Base-by-base conservation (phyloP, 108 stramenopile species). In the Fistulifera pelliculosa region DNA sequence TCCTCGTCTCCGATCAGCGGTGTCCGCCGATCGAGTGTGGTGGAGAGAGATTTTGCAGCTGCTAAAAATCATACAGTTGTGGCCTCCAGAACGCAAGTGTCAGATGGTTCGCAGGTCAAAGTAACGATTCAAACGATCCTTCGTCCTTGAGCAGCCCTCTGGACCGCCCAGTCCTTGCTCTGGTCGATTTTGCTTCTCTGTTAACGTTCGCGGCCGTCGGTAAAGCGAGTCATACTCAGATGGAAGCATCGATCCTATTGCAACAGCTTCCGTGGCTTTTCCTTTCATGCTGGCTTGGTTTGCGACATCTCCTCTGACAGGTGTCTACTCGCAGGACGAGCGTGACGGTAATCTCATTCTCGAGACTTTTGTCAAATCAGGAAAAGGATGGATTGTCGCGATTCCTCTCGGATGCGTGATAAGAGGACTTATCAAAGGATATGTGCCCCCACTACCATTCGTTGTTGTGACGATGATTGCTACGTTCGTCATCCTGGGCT, bases 391-490 rank as follows among this genome's bases (percentile, higher is more conserved):
- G 79, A 66, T 61, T 43, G 48, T 84, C 7, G 76, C 82, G 14
- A 41, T 80, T 54, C 82, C 82, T 19, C 38, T 80, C 31, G 82
- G 79, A 15, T 69, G 73, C 62, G 71, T 50, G 0, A 47, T 80
- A 27, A 47, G 82, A 42, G 82, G 76, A 3, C 26, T 75, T 10
- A 62, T 75, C 41, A 80, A 80, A 62, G 82, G 82, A 38, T 84
- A 84, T 47, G 70, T 74, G 3, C 79, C 82, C 10, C 82, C 82
- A 22, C 27, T 66, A 16, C 66, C 77, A 0, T 80, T 84, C 58
- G 68, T 79, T 3, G 51, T 84, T 42, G 82, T 83, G 31, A 80
- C 82, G 18, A 35, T 83, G 61, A 72, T 83, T 58, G 64, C 76
- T 6, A 83, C 82, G 3, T 66, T 80, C 7, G 67, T 77, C 5